Evolutionary conservation across 2,329 filamentous ascomycete genomes (phyloP).

Genomic region (Niveomyces coronatus): DNA sequence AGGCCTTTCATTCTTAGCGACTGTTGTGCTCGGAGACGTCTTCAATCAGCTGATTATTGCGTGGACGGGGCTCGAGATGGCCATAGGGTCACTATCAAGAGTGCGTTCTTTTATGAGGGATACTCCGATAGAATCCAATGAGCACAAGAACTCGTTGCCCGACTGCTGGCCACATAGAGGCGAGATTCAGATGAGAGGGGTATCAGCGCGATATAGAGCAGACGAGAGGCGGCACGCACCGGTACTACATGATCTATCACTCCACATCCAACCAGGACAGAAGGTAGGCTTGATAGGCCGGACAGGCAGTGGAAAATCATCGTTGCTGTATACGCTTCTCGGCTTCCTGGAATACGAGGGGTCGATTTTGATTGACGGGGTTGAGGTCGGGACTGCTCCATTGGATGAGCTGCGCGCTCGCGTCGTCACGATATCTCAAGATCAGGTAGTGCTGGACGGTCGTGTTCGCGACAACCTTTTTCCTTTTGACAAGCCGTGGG

Average conservation of each 20-base stretch:
- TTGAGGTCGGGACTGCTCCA: background rate
- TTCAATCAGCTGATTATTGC: background rate
- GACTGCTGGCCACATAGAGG: background rate
- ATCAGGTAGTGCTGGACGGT: slow-evolving; percentile 11
- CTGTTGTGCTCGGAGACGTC: background rate
- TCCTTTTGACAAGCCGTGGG: background rate
- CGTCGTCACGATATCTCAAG: slow-evolving; percentile 14
- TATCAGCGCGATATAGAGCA: slow-evolving; percentile 1
- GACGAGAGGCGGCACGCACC: background rate
- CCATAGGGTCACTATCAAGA: background rate
- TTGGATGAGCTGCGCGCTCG: background rate
- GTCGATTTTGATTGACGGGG: background rate
- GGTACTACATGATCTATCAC: background rate
- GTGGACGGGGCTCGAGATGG: slow-evolving; percentile 2
- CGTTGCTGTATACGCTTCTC: background rate
- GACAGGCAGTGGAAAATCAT: slow-evolving; percentile 4
- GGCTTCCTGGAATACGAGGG: slow-evolving; percentile 1
- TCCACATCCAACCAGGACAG: background rate
- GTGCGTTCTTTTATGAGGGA: background rate
- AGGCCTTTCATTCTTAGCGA: background rate
- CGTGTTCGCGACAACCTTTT: background rate
- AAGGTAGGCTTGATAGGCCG: background rate
- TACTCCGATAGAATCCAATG: background rate
- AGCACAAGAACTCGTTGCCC: background rate
- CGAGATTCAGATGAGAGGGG: background rate